Conservation (phyloP, 768 basidiomycete species). For the Russula abietina region DNA sequence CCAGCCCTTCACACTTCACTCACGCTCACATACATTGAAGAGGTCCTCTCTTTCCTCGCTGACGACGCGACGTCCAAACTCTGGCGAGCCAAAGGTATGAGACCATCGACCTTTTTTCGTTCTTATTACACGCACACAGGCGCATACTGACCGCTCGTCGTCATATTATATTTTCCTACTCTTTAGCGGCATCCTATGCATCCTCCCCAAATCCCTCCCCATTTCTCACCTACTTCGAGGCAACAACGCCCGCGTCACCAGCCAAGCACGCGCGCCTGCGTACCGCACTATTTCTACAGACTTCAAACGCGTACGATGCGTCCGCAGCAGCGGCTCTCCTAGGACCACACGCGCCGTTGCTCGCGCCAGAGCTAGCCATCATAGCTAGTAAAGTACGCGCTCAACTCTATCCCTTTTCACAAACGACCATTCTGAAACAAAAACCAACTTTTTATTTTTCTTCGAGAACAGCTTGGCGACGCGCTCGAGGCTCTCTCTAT, state of each 20-base stretch:
- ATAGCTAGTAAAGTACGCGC: slow-evolving; percentile 55
- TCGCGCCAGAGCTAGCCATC: slow-evolving; percentile 73
- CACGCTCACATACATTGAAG: no score
- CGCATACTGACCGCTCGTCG: background rate
- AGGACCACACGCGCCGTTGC: slow-evolving; percentile 42
- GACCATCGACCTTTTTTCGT: background rate
- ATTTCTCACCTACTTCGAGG: slow-evolving; percentile 70
- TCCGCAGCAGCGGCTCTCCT: slow-evolving; percentile 41
- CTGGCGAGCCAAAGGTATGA: slow-evolving; percentile 24
- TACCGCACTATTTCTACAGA: no score
- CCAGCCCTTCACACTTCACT: no score
- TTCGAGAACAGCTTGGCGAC: slow-evolving; percentile 40
- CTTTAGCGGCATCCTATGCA: slow-evolving; percentile 29
- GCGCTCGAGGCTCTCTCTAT: slow-evolving; percentile 59
- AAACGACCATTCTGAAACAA: background rate
- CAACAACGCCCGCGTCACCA: slow-evolving; percentile 75
- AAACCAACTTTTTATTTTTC: background rate
- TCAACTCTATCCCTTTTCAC: slow-evolving; percentile 1
- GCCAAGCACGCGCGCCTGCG: no score
- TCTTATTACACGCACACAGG: background rate
- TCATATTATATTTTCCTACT: background rate
- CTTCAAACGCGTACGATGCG: slow-evolving; percentile 67
- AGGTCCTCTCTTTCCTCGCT: no score
- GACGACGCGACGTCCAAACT: slow-evolving; percentile 22
- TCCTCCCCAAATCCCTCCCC: slow-evolving; percentile 33